phyloP scores from a whole-genome alignment of 2,329 filamentous ascomycete species.

The Colletotrichum spinosum region DNA sequence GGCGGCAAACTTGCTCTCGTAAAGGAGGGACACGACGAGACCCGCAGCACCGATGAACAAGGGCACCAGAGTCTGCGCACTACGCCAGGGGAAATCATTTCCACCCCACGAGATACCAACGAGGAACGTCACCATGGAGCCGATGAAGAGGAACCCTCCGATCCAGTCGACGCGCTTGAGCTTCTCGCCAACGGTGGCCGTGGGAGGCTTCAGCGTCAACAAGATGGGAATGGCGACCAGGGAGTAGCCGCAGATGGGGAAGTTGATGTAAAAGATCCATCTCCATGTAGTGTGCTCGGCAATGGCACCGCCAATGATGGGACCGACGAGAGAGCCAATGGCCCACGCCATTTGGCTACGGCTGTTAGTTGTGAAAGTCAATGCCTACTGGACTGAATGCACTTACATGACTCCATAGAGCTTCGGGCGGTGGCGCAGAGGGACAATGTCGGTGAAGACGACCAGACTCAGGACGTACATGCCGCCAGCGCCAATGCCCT shows the following conservation, averaged over 20 bases:
- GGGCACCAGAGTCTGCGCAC: slow-evolving; percentile 53
- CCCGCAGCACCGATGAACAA: slow-evolving; percentile 56
- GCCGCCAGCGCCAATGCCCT: slow-evolving; percentile 55
- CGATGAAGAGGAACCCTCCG: slow-evolving; percentile 58
- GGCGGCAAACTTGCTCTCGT: slow-evolving; percentile 48
- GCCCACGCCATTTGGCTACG: slow-evolving; percentile 49
- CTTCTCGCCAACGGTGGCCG: slow-evolving; percentile 47
- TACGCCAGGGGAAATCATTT: slow-evolving; percentile 55
- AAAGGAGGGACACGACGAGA: slow-evolving; percentile 50
- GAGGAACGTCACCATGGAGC: slow-evolving; percentile 56
- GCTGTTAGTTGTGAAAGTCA: background rate
- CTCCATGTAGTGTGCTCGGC: slow-evolving; percentile 54
- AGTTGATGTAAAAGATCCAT: slow-evolving; percentile 62
- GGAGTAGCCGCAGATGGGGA: slow-evolving; percentile 55
- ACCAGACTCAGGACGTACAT: slow-evolving; percentile 54
- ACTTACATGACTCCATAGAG: slow-evolving; percentile 53
- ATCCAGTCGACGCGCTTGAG: slow-evolving; percentile 57
- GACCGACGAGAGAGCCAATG: slow-evolving; percentile 54
- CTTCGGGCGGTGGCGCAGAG: slow-evolving; percentile 53
- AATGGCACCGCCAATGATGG: slow-evolving; percentile 52
- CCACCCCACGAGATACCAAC: slow-evolving; percentile 62
- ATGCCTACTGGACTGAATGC: too few species aligned
- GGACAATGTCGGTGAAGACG: slow-evolving; percentile 56
- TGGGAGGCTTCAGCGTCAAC: slow-evolving; percentile 51
- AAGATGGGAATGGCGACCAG: slow-evolving; percentile 55